Evolutionary conservation across 257 asterid genomes (phyloP), one percentile per base, ranked within the genome.

Genomic region (Cinchona pubescens): DNA sequence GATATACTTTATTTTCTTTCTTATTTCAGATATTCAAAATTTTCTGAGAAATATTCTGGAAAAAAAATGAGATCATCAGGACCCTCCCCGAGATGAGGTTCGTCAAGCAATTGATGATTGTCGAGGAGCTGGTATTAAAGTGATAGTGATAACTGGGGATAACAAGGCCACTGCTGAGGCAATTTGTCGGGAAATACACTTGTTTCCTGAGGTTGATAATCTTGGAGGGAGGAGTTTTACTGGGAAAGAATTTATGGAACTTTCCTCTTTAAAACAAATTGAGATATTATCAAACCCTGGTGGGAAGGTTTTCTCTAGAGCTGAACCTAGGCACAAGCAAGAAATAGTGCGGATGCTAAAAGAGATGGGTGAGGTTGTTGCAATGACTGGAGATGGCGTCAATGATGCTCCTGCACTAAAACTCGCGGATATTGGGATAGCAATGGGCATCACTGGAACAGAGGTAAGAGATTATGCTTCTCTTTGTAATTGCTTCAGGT

Each of bases 331-430:
- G 76, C 98, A 94, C 79, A 94, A 94, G 81, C 98, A 94, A 78
- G 96, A 94, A 55, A 91, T 94, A 35, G 97, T 94, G 74, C 82
- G 97, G 86, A 81, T 91, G 84, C 89, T 94, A 37, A 91, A 91
- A 83, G 96, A 88, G 46, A 84, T 85, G 87, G 96, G 92, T 5
- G 97, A 91, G 82, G 75, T 94, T 49, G 98, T 94, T 81, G 97
- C 98, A 16, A 94, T 94, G 97, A 94, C 97, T 45, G 98, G 98
- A 40, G 98, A 94, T 78, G 98, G 98, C 23, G 96, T 94, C 48
- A 94, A 92, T 78, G 98, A 94, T 86, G 98, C 98, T 59, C 98
- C 98, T 53, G 97, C 98, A 4, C 76, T 94, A 19, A 94, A 91
- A 85, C 93, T 90, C 42, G 97, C 98, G 67, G 96, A 91, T 80